A percentile compares a stretch with the other conserved stretches of the same genome.
Evolutionary conservation across 164 flowering plant species (phyloP).

Genomic region (Aristolochia fimbriata): DNA sequence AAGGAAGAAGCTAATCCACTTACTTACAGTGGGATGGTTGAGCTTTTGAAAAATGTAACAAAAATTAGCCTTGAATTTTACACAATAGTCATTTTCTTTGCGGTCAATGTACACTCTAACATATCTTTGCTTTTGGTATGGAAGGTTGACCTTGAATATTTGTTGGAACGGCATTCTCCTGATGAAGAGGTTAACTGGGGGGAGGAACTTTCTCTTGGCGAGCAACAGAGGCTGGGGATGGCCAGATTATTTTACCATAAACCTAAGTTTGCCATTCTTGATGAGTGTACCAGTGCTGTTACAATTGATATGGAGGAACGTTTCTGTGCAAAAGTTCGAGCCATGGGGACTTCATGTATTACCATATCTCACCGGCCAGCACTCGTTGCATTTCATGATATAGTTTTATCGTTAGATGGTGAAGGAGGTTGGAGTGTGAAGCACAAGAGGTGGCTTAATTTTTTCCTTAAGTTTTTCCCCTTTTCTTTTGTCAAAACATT

Average conservation of each 20-base stretch:
- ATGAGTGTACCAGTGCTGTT: conserved; percentile 99
- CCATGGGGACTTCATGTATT: conserved; percentile 99
- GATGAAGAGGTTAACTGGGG: conserved; percentile 97
- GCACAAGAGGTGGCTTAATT: conserved; percentile 40
- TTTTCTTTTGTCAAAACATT: not conserved
- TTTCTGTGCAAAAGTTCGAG: conserved; percentile 91
- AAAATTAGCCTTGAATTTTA: conserved; percentile 2
- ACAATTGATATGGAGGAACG: conserved; percentile 99
- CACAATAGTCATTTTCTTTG: not conserved
- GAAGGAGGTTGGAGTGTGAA: conserved; percentile 95
- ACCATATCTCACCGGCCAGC: conserved; percentile 99
- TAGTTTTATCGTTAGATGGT: conserved; percentile 93
- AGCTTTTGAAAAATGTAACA: conserved; percentile 83
- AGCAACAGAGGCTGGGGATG: conserved; percentile 98
- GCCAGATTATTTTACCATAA: conserved; percentile 97
- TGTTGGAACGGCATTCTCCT: conserved; percentile 85
- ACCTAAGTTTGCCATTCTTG: conserved; percentile 98
- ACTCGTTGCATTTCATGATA: conserved; percentile 96
- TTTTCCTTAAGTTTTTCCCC: too few relatives aligned
- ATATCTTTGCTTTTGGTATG: conserved; percentile 3
- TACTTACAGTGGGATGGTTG: conserved; percentile 67
- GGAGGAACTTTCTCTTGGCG: conserved; percentile 95
- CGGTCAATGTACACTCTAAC: not conserved
- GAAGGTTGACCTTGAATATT: conserved; percentile 94
- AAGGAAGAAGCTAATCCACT: conserved; percentile 72